Evolutionary conservation across 2,329 filamentous ascomycete genomes (phyloP), one percentile per base, ranked within the genome.

Genomic region (Ophiocordyceps sinensis): DNA sequence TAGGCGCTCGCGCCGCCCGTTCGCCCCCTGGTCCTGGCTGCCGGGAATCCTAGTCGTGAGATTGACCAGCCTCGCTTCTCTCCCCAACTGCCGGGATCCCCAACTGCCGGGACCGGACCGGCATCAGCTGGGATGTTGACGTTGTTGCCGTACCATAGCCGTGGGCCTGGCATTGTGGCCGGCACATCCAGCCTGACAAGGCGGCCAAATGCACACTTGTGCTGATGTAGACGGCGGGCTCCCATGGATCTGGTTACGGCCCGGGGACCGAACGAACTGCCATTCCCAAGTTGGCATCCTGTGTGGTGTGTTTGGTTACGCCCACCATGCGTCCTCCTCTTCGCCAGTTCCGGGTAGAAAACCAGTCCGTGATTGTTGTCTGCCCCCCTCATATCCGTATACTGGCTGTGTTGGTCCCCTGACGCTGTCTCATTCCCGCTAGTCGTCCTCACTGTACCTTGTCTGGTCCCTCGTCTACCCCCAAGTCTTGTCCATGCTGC

Each of bases 391-490:
- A 9, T 26, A n/a, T n/a, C n/a, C n/a, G n/a, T n/a, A 26, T 26
- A 26, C 23, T 5, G 23, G 30, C 30, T 32, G n/a, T n/a, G 30
- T 15, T 32, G 13, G 30, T 14, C 30, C 30, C 12, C 12, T 14
- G 30, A 32, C 5, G n/a, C n/a, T 13, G 13, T 13, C n/a, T 17
- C 32, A 15, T 17, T 35, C 19, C 23, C 15, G 32, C 29, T 29
- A 11, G 4, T 19, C 5, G 12, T 26, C 26, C 19, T 48, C 55
- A 83, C 46, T 93, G 62, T 81, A 76, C 61, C 83, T 83, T 15
- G 79, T 76, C 62, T 83, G 82, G 77, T 85, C 89, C 4, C 82
- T 79, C 4, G 82, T 79, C 34, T n/a, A 91, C 69, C 1, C 85
- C 83, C 40, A 93, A 60, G 53, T 91, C 89, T 46, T 93, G 63